phyloP scores from a whole-genome alignment of 768 basidiomycete species.

The Favolaschia claudopus region DNA sequence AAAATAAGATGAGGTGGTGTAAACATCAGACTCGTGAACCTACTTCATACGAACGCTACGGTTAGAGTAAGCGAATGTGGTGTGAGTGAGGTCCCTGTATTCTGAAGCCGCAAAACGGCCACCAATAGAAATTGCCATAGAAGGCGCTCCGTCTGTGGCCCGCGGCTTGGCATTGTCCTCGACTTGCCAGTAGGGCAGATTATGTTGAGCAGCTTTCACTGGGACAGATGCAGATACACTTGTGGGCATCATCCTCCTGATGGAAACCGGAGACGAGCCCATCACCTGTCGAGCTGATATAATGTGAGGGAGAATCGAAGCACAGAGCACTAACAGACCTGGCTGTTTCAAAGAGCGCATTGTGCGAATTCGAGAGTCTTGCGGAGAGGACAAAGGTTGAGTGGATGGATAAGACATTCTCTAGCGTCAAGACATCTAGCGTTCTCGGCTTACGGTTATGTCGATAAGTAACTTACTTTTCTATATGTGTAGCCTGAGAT shows the following conservation, averaged over 20 bases:
- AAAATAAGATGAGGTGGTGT: neutral
- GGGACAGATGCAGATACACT: constrained; percentile 3
- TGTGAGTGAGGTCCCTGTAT: constrained; percentile 1
- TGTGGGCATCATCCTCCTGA: constrained; percentile 3
- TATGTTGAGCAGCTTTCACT: neutral
- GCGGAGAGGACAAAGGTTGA: constrained; percentile 4
- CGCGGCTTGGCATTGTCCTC: neutral
- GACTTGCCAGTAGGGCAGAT: constrained; percentile 12
- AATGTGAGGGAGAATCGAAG: neutral
- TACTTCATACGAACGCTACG: constrained; percentile 8
- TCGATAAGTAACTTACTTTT: neutral
- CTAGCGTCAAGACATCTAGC: neutral
- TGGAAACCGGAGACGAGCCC: neutral
- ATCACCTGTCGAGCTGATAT: neutral
- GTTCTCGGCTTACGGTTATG: neutral
- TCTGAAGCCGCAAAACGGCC: neutral
- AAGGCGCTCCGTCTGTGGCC: neutral
- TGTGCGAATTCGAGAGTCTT: neutral
- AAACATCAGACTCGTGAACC: neutral
- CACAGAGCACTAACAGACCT: neutral
- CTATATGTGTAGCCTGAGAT: neutral
- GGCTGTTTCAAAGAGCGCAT: neutral
- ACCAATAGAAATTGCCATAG: constrained; percentile 9
- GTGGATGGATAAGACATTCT: neutral
- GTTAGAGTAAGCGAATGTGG: neutral